These are phyloP conservation scores for Pseudogymnoascus sp. DNA, from an alignment of 2,329 filamentous ascomycete genomes.

Conservation along the genomic window DNA sequence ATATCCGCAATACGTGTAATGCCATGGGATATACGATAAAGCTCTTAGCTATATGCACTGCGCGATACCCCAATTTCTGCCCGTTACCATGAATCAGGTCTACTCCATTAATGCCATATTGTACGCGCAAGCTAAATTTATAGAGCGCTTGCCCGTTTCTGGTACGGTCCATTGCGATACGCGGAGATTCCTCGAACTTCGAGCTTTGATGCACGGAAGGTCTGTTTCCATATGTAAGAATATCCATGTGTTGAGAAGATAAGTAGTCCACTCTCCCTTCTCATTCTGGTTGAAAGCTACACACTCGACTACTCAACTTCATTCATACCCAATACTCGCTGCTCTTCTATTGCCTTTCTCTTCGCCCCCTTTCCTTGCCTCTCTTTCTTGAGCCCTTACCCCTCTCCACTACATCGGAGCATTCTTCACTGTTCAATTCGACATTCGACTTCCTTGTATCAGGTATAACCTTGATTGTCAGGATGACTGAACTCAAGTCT, in stretches of 20 bases:
- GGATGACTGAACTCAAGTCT: conserved; percentile 4
- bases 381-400: neutral
- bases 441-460: neutral
- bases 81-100: neutral
- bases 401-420: neutral
- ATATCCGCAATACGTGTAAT: neutral
- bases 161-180: neutral
- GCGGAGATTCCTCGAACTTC: neutral
- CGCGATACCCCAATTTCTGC: neutral
- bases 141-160: neutral
- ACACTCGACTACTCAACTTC: neutral
- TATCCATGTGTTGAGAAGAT: neutral
- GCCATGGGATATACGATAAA: neutral
- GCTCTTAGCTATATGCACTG: neutral
- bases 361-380: neutral
- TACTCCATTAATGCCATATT: neutral
- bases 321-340: neutral
- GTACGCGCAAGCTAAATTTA: neutral
- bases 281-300: neutral
- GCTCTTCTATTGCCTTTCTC: neutral
- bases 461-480: neutral
- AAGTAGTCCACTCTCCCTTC: neutral
- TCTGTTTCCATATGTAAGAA: neutral
- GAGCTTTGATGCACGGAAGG: neutral
- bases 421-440: neutral